These are phyloP conservation scores for Arthrobotrys sinensis DNA, from an alignment of 2,329 filamentous ascomycete species.

Conservation along the genomic window DNA sequence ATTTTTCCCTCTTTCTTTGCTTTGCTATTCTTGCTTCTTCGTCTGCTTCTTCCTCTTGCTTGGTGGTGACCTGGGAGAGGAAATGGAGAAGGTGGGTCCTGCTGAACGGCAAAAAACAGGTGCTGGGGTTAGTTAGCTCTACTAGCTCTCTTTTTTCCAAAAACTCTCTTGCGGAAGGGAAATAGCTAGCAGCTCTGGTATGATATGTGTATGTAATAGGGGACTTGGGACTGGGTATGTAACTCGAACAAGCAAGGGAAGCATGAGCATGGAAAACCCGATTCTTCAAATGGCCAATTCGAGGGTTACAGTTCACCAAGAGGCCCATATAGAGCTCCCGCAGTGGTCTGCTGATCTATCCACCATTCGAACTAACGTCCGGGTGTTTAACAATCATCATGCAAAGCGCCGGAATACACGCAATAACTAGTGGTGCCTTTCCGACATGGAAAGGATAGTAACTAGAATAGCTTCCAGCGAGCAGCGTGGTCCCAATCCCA, in stretches of 20 bases:
- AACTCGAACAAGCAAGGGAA: conserved; percentile 12
- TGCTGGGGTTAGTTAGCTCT: conserved; percentile 52
- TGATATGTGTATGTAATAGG: conserved; percentile 36
- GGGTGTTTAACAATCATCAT: conserved; percentile 40
- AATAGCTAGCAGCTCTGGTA: conserved; percentile 18
- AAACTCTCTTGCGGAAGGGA: conserved; percentile 3
- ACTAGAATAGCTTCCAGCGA: conserved; percentile 16
- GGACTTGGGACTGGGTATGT: background rate
- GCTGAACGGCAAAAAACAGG: conserved; percentile 59
- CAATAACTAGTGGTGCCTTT: conserved; percentile 26
- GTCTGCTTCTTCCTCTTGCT: conserved; percentile 4
- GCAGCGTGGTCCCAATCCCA: conserved; percentile 23
- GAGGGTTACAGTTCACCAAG: conserved; percentile 1
- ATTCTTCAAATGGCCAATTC: conserved; percentile 36
- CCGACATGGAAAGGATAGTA: conserved; percentile 44
- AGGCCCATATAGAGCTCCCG: conserved; percentile 52
- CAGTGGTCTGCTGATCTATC: conserved; percentile 60
- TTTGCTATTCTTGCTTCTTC: conserved; percentile 5
- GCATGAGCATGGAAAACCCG: background rate
- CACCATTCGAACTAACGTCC: conserved; percentile 40
- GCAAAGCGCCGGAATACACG: conserved; percentile 44
- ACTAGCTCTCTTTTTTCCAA: conserved; percentile 39
- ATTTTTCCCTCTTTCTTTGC: conserved; percentile 1
- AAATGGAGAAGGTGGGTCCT: conserved; percentile 61
- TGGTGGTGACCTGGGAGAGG: conserved; percentile 37